These are phyloP conservation scores for Dioscorea zingiberensis DNA, from an alignment of 106 monocot species.

Conservation along the genomic window DNA sequence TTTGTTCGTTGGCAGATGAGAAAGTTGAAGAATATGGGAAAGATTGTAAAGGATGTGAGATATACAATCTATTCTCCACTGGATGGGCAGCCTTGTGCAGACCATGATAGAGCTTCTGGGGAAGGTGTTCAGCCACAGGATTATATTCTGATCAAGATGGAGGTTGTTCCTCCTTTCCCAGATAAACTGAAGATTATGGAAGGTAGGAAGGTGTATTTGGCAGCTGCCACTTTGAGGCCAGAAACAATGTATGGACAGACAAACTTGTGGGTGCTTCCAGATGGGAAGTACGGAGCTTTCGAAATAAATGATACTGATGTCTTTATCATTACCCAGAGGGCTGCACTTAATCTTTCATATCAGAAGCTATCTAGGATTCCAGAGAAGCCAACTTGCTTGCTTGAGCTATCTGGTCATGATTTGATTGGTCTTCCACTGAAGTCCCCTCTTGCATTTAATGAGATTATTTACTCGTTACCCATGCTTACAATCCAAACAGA, in stretches of 20 bases:
- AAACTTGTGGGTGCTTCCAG: conserved; percentile 87
- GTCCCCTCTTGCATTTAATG: conserved; percentile 71
- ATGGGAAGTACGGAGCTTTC: conserved; percentile 92
- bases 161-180: conserved; percentile 69
- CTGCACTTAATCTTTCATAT: conserved; percentile 77
- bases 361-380: conserved; percentile 70
- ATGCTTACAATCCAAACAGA: conserved; percentile 92
- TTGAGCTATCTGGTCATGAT: conserved; percentile 69
- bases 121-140: conserved; percentile 93
- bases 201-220: conserved; percentile 71
- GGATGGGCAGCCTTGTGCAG: conserved; percentile 94
- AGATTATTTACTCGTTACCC: conserved; percentile 75
- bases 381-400: conserved; percentile 70
- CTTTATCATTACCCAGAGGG: conserved; percentile 69
- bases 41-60: conserved; percentile 76
- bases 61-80: conserved; percentile 84
- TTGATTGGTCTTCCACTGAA: conserved; percentile 73
- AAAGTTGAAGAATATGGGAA: conserved; percentile 65
- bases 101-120: conserved; percentile 84
- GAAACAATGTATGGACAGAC: conserved; percentile 98
- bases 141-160: conserved; percentile 83
- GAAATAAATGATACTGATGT: conserved; percentile 87
- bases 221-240: conserved; percentile 89
- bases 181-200: conserved; percentile 61
- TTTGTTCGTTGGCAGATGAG: conserved; percentile 92